phyloP scores from a whole-genome alignment of 768 basidiomycete species.

The Strobilomyces dryophilus region DNA sequence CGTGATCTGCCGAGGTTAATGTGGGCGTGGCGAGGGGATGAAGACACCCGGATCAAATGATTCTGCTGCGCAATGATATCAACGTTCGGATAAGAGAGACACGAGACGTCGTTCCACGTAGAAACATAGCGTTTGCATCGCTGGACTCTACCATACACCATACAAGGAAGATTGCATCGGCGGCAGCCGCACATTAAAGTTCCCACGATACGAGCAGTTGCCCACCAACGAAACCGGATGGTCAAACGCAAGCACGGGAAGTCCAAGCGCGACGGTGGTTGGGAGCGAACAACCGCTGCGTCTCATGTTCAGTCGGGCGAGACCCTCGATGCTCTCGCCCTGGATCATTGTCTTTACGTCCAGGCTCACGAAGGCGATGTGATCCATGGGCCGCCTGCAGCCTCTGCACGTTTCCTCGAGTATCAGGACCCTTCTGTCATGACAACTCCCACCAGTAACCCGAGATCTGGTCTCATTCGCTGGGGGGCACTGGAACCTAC shows the following conservation, averaged over 20 bases:
- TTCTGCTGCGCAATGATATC: too few relatives aligned
- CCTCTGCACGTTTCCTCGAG: slow-evolving; percentile 33
- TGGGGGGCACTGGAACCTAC: slow-evolving; percentile 24
- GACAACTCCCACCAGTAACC: slow-evolving; percentile 2
- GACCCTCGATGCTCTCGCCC: background rate
- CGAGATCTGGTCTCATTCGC: slow-evolving; percentile 34
- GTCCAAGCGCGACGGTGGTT: slow-evolving; percentile 5
- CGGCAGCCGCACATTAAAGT: too few relatives aligned
- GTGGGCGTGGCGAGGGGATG: too few relatives aligned
- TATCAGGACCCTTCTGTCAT: slow-evolving; percentile 13
- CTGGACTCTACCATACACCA: too few relatives aligned
- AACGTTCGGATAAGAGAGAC: too few relatives aligned
- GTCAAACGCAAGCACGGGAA: slow-evolving; percentile 27
- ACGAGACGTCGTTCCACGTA: too few relatives aligned
- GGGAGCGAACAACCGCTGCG: slow-evolving; percentile 2
- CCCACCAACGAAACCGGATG: slow-evolving; percentile 1
- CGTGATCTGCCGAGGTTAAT: too few relatives aligned
- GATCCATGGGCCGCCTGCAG: slow-evolving; percentile 47
- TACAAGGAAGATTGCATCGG: too few relatives aligned
- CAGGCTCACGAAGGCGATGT: slow-evolving; percentile 79
- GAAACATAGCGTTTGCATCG: too few relatives aligned
- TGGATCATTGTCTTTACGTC: slow-evolving; percentile 41
- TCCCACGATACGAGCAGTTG: too few relatives aligned
- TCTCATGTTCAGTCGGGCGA: slow-evolving; percentile 5
- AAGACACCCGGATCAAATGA: too few relatives aligned